Evolutionary conservation across 305 asterid species (phyloP).

Genomic region (Coffea humblotiana): DNA sequence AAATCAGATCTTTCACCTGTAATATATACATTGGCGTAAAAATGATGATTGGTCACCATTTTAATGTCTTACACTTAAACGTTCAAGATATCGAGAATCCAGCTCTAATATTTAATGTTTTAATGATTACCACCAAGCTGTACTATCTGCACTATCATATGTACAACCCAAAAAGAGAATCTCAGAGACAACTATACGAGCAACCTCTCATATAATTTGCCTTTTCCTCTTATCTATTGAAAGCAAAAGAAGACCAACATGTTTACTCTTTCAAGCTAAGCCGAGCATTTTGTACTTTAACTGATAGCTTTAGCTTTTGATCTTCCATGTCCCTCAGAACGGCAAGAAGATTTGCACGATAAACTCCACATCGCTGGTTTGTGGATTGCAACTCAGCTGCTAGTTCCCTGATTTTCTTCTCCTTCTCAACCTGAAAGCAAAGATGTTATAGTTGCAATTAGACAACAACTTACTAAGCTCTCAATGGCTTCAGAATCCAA

Average conservation of each 20-base stretch:
- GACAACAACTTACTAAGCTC: background rate
- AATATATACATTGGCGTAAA: conserved; percentile 54
- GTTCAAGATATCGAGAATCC: background rate
- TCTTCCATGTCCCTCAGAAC: conserved; percentile 84
- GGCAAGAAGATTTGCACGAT: conserved; percentile 71
- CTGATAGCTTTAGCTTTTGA: conserved; percentile 85
- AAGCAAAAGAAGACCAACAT: background rate
- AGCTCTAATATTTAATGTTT: background rate
- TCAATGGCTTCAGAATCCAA: background rate
- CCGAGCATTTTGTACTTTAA: conserved; percentile 88
- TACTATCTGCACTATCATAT: background rate
- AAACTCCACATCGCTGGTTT: conserved; percentile 64
- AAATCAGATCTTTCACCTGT: conserved; percentile 65
- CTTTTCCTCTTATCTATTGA: background rate
- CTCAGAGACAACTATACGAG: background rate
- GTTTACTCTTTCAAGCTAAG: conserved; percentile 71
- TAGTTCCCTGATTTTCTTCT: conserved; percentile 62
- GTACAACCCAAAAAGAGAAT: background rate
- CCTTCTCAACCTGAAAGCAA: conserved; percentile 71
- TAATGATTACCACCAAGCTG: too few species aligned
- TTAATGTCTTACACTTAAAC: conserved; percentile 31
- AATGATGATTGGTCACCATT: conserved; percentile 64
- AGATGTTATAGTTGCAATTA: background rate
- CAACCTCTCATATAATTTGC: background rate
- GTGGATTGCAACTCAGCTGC: conserved; percentile 48